These are phyloP conservation scores for Cystobasidiopsis lactophilus DNA, from an alignment of 768 basidiomycete genomes.

Conservation along the genomic window DNA sequence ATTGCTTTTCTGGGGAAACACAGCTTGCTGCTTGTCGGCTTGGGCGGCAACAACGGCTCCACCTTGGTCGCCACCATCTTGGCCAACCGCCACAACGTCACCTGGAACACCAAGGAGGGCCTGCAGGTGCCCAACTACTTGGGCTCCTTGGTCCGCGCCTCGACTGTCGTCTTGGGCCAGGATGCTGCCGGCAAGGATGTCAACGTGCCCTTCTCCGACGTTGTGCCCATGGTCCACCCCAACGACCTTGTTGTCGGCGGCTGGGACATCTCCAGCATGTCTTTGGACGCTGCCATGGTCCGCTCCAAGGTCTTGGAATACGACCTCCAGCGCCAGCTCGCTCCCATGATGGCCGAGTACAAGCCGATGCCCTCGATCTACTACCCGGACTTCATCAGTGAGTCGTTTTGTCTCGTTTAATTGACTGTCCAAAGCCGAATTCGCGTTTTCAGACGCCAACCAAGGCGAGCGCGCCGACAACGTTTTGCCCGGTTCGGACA, in stretches of 20 bases:
- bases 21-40: conserved; percentile 88
- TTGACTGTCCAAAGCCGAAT: background rate
- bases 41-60: conserved; percentile 92
- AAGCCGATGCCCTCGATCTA: conserved; percentile 83
- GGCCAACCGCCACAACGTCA: conserved; percentile 83
- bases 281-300: conserved; percentile 78
- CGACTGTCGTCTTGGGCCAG: conserved; percentile 72
- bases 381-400: conserved; percentile 20
- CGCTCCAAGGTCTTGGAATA: conserved; percentile 86
- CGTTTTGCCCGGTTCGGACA: conserved; percentile 59
- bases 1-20: background rate
- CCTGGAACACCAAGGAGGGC: conserved; percentile 83
- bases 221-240: conserved; percentile 93
- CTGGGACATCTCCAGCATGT: conserved; percentile 79
- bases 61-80: conserved; percentile 84
- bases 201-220: conserved; percentile 71
- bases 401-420: background rate
- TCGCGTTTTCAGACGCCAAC: conserved; percentile 39
- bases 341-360: conserved; percentile 55
- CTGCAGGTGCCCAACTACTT: conserved; percentile 92
- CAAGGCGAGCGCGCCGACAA: conserved; percentile 93
- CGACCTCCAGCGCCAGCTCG: conserved; percentile 88
- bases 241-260: conserved; percentile 55
- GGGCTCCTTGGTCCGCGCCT: conserved; percentile 84
- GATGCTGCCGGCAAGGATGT: conserved; percentile 72